phyloP scores from a whole-genome alignment of 495 filamentous ascomycete species.

The Penicillium paxilli region DNA sequence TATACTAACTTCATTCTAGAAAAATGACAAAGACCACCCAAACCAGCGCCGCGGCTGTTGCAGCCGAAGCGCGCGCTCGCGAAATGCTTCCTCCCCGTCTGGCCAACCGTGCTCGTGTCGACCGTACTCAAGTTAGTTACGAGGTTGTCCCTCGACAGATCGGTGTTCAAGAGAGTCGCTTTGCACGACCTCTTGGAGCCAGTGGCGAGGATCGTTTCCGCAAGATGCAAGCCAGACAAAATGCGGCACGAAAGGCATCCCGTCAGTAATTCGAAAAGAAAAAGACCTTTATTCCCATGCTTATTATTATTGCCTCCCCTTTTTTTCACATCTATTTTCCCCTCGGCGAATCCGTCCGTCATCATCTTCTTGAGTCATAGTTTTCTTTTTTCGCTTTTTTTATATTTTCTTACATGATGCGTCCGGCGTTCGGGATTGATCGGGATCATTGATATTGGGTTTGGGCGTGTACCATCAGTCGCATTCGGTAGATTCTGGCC shows the following conservation, averaged over 20 bases:
- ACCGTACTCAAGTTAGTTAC: constrained; percentile 73
- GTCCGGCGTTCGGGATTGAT: constrained; percentile 20
- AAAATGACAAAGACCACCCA: constrained; percentile 50
- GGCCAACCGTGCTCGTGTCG: constrained; percentile 70
- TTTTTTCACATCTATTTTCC: background rate
- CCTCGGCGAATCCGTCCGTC: background rate
- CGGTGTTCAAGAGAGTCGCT: constrained; percentile 48
- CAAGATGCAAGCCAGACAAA: constrained; percentile 74
- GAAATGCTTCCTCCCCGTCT: constrained; percentile 67
- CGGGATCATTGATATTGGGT: constrained; percentile 12
- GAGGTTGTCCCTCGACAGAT: constrained; percentile 72
- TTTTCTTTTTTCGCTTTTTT: constrained; percentile 1
- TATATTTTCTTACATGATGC: constrained; percentile 7
- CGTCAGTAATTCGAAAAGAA: background rate
- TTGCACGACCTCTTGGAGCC: constrained; percentile 66
- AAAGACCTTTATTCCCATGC: background rate
- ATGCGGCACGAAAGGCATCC: constrained; percentile 27
- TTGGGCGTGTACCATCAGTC: constrained; percentile 16
- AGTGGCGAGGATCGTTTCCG: constrained; percentile 79
- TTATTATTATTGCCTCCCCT: background rate
- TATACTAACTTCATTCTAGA: constrained; percentile 26
- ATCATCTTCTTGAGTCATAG: background rate
- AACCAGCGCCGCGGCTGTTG: constrained; percentile 49
- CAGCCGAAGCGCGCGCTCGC: constrained; percentile 67
- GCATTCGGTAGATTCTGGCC: constrained; percentile 13